Evolutionary conservation across 495 filamentous ascomycete genomes (phyloP).

Genomic region (Niebla homalea): DNA sequence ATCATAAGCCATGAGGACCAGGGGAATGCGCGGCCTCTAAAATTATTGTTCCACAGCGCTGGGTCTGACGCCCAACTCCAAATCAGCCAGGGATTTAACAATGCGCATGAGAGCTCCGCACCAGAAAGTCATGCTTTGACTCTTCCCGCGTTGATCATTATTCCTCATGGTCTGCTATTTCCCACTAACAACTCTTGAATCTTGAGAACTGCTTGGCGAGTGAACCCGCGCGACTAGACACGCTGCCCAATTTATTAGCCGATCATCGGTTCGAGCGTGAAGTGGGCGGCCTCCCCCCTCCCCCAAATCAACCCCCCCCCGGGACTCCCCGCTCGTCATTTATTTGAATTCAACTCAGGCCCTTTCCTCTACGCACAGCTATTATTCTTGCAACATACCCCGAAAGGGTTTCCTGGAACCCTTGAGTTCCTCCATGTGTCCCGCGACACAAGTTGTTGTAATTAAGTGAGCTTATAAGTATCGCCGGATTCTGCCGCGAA

Average conservation of each 20-base stretch:
- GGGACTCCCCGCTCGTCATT: not conserved
- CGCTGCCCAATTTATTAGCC: conserved; percentile 1
- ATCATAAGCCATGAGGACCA: not conserved
- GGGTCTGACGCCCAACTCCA: not conserved
- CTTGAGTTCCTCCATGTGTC: too few species aligned
- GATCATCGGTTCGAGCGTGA: conserved; percentile 3
- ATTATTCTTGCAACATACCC: not conserved
- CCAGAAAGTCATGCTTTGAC: too few species aligned
- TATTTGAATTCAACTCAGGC: not conserved
- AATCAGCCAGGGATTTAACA: not conserved
- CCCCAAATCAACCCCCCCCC: not conserved
- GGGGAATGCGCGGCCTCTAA: not conserved
- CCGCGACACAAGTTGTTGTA: too few species aligned
- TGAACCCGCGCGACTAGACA: conserved; percentile 3
- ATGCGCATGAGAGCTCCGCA: not conserved
- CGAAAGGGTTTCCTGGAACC: not conserved
- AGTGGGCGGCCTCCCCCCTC: not conserved
- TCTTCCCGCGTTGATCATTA: too few species aligned
- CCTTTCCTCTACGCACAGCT: not conserved
- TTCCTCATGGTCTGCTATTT: too few species aligned
- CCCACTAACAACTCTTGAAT: not conserved
- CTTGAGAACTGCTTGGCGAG: not conserved
- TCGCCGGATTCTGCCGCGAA: conserved; percentile 1
- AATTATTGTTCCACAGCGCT: not conserved
- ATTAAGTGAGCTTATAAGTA: too few species aligned